Percentiles rank a stretch among this genome's conserved stretches.
Evolutionary conservation across 179 eudicot genomes (phyloP).

Genomic region (Corrigiola litoralis): DNA sequence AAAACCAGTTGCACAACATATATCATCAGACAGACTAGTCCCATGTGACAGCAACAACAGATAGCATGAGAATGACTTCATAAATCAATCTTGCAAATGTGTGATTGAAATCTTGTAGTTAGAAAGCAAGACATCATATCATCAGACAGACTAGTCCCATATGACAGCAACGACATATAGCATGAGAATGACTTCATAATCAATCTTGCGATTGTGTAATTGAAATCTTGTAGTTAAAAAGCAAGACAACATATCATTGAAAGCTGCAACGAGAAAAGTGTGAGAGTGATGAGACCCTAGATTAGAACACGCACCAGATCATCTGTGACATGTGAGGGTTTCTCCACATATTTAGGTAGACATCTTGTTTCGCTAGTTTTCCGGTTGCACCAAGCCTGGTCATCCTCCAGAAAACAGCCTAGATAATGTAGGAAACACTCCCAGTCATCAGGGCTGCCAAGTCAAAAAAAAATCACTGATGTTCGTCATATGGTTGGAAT

Average conservation of each 20-base stretch:
- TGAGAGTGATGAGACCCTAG: neutral
- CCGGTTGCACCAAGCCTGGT: constrained; percentile 41
- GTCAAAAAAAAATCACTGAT: constrained; percentile 15
- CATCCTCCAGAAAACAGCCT: constrained; percentile 89
- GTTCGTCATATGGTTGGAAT: neutral
- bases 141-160: constrained; percentile 1
- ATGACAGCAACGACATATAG: neutral
- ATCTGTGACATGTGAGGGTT: constrained; percentile 49
- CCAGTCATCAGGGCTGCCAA: constrained; percentile 95
- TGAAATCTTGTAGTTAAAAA: too few species aligned
- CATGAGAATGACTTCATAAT: neutral
- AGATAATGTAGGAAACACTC: constrained; percentile 78
- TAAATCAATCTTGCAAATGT: too few species aligned
- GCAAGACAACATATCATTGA: neutral
- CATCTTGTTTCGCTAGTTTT: constrained; percentile 33
- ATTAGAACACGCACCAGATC: constrained; percentile 41
- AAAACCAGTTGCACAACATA: neutral
- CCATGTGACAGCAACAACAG: neutral
- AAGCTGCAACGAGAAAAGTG: neutral
- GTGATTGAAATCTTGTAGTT: too few species aligned
- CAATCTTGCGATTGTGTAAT: too few species aligned
- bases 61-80: neutral
- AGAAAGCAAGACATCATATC: neutral
- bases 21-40: constrained; percentile 9
- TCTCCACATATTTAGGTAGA: constrained; percentile 37